Evolutionary conservation across 176 grass and related monocot species (phyloP), one percentile per base, ranked within the genome.

Genomic region (Rhipidocladum racemiflorum): DNA sequence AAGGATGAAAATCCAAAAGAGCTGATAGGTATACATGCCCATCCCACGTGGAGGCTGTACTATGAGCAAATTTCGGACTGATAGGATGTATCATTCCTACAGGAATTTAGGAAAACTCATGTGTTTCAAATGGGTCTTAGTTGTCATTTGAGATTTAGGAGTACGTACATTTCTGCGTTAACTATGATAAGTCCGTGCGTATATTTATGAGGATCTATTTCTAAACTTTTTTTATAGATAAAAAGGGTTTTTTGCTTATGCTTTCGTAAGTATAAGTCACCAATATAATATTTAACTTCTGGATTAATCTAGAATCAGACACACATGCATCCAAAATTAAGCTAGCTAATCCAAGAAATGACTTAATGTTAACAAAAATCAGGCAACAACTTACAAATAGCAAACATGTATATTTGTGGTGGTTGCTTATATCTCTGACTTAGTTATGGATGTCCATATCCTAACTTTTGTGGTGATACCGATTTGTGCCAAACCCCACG

Each of bases 401-500:
- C n/a, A 55, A 55, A 55, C 7, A 20, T 7, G 14, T 17, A 21
- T 32, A 32, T 44, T 8, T 46, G 7, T 63, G 40, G 10, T 63
- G 40, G 59, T 46, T 78, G 40, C 32, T 46, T 63, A 17, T 45
- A 46, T 46, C 24, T 6, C 2, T 46, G 25, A n/a, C 50, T 44
- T 66, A 9, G 65, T 44, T 39, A 39, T 21, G 21, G 21, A 13
- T 27, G 57, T 18, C 46, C 48, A 74, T 28, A 4, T 16, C 27
- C 6, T 29, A 38, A 9, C 27, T n/a, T 59, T 36, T 13, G 68
- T 68, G n/a, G 1, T 48, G 48, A n/a, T 87, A 57, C 23, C 1
- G 24, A 86, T 73, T 9, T 60, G 51, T 81, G n/a, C 70, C 78
- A 49, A 36, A 61, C 50, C 18, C 16, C 50, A 54, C 42, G 16